Base-by-base conservation (phyloP, 768 basidiomycete genomes). In the Exsudoporus frostii region DNA sequence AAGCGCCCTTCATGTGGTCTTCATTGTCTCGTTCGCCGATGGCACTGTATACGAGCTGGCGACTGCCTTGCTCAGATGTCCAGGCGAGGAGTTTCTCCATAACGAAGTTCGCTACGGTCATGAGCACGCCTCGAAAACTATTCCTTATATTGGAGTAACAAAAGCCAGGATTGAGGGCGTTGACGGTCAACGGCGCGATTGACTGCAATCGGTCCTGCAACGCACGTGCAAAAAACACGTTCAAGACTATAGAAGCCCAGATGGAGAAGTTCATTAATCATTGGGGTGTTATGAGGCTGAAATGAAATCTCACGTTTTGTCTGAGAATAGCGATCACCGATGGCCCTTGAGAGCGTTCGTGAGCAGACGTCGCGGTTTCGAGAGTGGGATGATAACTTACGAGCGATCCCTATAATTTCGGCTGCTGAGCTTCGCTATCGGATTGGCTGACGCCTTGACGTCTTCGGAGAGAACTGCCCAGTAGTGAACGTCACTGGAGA, bases 51-150 rank as follows among this genome's bases (percentile, higher is more conserved):
- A 75, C 40, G 24, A 76, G 59, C 43, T 69, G 64, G 13, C 73
- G 71, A 30, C 70, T 69, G 1, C 73, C 74, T 39, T 71, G 60
- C 50, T 73, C 67, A 0, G 65, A 15, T 0, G 68, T 65, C 58
- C 58, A 15, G 8, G 65, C 56, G 5, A 62, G 46, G 11, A 48
- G 24, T 0, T 17, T 36, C 27, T 66, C 55, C 50, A 53, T 40
- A 20, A 65, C 2, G 22, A 33, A 2, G 3, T 34, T 25, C 7
- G 52, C 0, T 20, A 38, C 8, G 24, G 19, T 41, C n/a, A 32
- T 0, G 3, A 51, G 0, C 2, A 9, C 7, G 9, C 42, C 50
- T 27, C 24, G 48, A 5, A 47, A n/a, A n/a, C n/a, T 4, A 13
- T 19, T 13, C 13, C 61, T 47, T 33, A 73, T 50, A 22, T 56